Base-by-base conservation (phyloP, 78 protist species). In the Pelomyxa schiedti region DNA sequence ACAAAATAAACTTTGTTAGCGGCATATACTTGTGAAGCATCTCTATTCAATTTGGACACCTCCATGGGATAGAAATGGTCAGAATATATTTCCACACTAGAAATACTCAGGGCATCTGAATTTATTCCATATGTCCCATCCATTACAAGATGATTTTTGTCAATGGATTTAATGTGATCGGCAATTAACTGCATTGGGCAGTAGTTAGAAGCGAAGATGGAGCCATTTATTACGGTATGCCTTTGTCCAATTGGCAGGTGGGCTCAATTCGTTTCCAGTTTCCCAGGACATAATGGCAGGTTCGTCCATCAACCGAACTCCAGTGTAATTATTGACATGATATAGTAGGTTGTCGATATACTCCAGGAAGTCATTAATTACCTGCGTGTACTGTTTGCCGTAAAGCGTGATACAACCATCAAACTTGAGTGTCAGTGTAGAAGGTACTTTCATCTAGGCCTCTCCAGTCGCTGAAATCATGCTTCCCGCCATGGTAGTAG, bases 241-340 rank as follows among this genome's bases (percentile, higher is more conserved):
- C 63, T 52, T 52, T 52, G 63, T 52, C 63, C 63, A 52, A 52
- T 24, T n/a, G 63, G 63, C 24, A 52, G 63, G 63, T 52, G 63
- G 63, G 24, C 63, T 52, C 24, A 52, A 52, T 24, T 52, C 63
- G 63, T 52, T 52, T 24, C 63, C 63, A 52, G 63, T 52, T 24
- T 52, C 63, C 63, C 63, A 52, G 24, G 63, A 24, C 63, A 52
- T 52, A n/a, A 52, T 52, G 24, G 63, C 24, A 52, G 63, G 63
- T n/a, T 52, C 63, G 63, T 52, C 24, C 63, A n/a, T 52, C 36
- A 52, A 24, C 24, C 63, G 24, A 24, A 52, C 36, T 24, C 63
- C 63, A 24, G 63, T 52, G 24, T 52, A 52, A 52, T 52, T 52
- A 52, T 52, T 52, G 24, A 52, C 63, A 52, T 52, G 63, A 24